phyloP scores from a whole-genome alignment of 768 basidiomycete species.

The Amanita fuliginea region DNA sequence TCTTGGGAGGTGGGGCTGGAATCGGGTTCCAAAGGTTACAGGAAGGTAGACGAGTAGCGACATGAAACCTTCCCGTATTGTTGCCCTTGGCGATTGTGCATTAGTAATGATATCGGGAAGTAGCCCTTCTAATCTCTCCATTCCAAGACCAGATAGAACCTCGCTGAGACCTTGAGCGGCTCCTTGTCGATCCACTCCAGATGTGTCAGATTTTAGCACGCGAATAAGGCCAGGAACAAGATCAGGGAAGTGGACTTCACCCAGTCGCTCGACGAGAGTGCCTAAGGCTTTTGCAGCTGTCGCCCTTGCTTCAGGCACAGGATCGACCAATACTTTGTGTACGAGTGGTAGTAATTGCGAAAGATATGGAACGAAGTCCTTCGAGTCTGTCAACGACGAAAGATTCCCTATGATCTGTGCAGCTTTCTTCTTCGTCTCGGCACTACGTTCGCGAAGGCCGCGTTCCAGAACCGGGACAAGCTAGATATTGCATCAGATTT shows the following conservation, averaged over 20 bases:
- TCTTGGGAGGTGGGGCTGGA: constrained; percentile 91
- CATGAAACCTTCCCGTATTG: constrained; percentile 97
- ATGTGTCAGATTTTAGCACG: constrained; percentile 85
- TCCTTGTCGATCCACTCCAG: constrained; percentile 94
- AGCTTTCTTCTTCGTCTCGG: constrained; percentile 92
- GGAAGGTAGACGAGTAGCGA: constrained; percentile 92
- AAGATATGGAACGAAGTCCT: constrained; percentile 95
- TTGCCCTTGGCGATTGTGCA: constrained; percentile 80
- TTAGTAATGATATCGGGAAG: constrained; percentile 91
- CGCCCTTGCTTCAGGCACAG: constrained; percentile 94
- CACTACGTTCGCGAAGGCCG: constrained; percentile 82
- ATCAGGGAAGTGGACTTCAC: constrained; percentile 92
- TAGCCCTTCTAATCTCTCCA: constrained; percentile 90
- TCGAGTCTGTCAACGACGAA: constrained; percentile 77
- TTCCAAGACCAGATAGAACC: constrained; percentile 91
- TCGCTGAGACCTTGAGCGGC: constrained; percentile 96
- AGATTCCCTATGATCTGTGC: constrained; percentile 98
- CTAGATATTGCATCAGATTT: constrained; percentile 22
- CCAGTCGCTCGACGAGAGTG: constrained; percentile 91
- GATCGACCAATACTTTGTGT: constrained; percentile 87
- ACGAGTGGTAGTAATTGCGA: constrained; percentile 81
- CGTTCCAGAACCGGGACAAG: constrained; percentile 93
- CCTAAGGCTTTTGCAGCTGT: constrained; percentile 96
- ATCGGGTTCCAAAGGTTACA: constrained; percentile 91
- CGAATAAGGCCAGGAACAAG: constrained; percentile 82